These are phyloP conservation scores for Podila epigama DNA, from an alignment of 192 early-diverging fungal genomes.

Conservation along the genomic window DNA sequence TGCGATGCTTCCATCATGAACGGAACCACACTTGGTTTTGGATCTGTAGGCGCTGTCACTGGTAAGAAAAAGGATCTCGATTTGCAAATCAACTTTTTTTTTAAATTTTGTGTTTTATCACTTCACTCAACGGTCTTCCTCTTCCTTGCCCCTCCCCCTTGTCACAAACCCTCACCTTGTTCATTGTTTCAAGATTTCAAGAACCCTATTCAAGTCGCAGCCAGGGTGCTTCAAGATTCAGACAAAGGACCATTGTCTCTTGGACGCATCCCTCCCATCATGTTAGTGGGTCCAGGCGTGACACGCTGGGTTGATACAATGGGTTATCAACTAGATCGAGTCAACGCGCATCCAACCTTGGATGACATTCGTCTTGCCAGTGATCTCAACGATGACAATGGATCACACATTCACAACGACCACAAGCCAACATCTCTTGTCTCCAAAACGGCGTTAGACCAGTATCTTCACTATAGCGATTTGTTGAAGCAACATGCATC, in stretches of 20 bases:
- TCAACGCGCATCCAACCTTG: neutral
- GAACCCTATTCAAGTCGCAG: slow-evolving; percentile 70
- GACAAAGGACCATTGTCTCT: slow-evolving; percentile 53
- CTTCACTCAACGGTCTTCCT: neutral
- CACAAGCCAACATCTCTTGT: neutral
- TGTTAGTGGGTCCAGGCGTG: slow-evolving; percentile 20
- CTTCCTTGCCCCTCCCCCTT: no score
- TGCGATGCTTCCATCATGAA: slow-evolving; percentile 90
- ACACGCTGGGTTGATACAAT: slow-evolving; percentile 31
- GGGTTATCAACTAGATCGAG: slow-evolving; percentile 14
- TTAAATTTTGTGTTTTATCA: neutral
- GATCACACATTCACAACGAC: no score
- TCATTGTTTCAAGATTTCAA: slow-evolving; percentile 61
- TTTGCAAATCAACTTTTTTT: neutral
- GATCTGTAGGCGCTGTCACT: slow-evolving; percentile 74
- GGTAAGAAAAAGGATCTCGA: slow-evolving; percentile 30
- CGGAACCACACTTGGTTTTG: slow-evolving; percentile 69
- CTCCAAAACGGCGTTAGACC: neutral
- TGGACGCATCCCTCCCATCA: slow-evolving; percentile 58
- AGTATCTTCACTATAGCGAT: neutral
- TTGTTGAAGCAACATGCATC: neutral
- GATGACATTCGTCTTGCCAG: no score
- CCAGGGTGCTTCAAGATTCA: slow-evolving; percentile 57
- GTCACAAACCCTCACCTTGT: neutral
- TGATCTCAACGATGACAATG: neutral